phyloP scores from a whole-genome alignment of 2,329 filamentous ascomycete species.

The Penicillium sp. region DNA sequence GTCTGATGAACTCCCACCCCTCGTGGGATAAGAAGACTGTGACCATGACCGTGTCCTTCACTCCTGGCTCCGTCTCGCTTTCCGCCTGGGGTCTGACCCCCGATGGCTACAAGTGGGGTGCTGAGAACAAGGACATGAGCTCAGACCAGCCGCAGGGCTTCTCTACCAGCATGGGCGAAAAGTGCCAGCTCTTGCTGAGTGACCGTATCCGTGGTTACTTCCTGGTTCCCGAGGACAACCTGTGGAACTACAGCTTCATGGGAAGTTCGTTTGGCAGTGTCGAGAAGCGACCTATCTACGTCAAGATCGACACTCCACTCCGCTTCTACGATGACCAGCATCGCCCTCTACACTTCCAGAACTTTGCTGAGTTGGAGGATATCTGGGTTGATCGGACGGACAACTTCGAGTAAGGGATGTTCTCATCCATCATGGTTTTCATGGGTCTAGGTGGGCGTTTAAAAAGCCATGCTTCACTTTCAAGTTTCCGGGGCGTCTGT shows the following conservation, averaged over 20 bases:
- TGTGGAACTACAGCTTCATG: constrained; percentile 99
- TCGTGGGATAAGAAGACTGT: constrained; percentile 89
- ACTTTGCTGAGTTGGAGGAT: constrained; percentile 96
- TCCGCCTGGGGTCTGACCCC: constrained; percentile 93
- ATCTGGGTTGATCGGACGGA: constrained; percentile 93
- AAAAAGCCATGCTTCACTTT: constrained; percentile 22
- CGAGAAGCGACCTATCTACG: constrained; percentile 88
- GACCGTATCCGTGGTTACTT: constrained; percentile 96
- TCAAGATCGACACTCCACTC: constrained; percentile 90
- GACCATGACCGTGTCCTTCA: constrained; percentile 95
- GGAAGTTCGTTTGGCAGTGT: constrained; percentile 84
- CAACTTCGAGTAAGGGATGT: constrained; percentile 76
- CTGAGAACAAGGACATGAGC: constrained; percentile 88
- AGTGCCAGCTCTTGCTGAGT: constrained; percentile 89
- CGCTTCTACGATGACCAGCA: constrained; percentile 93
- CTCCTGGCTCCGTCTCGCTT: constrained; percentile 92
- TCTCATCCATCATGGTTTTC: background rate
- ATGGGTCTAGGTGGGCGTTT: constrained; percentile 30
- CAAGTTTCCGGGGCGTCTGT: constrained; percentile 25
- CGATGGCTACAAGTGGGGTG: constrained; percentile 94
- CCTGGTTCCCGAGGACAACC: constrained; percentile 84
- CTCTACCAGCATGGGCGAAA: constrained; percentile 88
- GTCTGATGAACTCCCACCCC: constrained; percentile 81
- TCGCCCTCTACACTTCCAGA: constrained; percentile 92
- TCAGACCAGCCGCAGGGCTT: constrained; percentile 96